Percentiles rank a stretch among this genome's conserved stretches.
Conservation (phyloP, 2,329 filamentous ascomycete species). For the Sclerotinia glacialis region DNA sequence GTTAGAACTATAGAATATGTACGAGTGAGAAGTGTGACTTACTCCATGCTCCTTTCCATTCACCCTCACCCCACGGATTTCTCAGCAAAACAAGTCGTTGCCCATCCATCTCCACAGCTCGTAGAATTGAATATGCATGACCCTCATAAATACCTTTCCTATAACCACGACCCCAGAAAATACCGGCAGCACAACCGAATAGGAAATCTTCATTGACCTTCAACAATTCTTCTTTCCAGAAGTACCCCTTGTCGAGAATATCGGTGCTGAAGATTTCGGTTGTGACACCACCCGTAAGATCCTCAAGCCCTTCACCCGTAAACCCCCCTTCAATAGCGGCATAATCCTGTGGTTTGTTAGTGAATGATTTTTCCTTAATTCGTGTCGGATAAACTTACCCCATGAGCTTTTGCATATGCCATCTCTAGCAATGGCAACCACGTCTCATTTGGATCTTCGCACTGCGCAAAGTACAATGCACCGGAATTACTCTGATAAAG, state of each 20-base stretch:
- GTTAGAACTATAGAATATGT: slow-evolving; percentile 15
- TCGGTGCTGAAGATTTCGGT: slow-evolving; percentile 66
- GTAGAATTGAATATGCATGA: slow-evolving; percentile 59
- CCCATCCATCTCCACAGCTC: slow-evolving; percentile 51
- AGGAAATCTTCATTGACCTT: slow-evolving; percentile 79
- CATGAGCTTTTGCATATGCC: slow-evolving; percentile 81
- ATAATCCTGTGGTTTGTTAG: slow-evolving; percentile 53
- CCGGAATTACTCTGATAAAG: slow-evolving; percentile 57
- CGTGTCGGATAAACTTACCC: not conserved
- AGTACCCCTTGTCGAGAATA: slow-evolving; percentile 74
- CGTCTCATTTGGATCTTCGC: slow-evolving; percentile 72
- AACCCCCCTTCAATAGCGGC: slow-evolving; percentile 71
- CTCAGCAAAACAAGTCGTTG: slow-evolving; percentile 51
- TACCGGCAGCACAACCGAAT: slow-evolving; percentile 60
- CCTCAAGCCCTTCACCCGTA: slow-evolving; percentile 53
- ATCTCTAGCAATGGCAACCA: slow-evolving; percentile 81
- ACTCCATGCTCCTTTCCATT: slow-evolving; percentile 58
- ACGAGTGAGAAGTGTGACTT: not conserved
- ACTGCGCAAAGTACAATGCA: slow-evolving; percentile 75
- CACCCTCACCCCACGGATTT: slow-evolving; percentile 59
- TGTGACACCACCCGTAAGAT: slow-evolving; percentile 67
- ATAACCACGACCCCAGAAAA: slow-evolving; percentile 39
- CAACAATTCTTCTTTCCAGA: slow-evolving; percentile 79
- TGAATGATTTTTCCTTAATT: not conserved
- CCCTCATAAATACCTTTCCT: slow-evolving; percentile 56